These are phyloP conservation scores for Myxozyma vanderwaltii DNA, from an alignment of 805 yeast genomes.

Conservation along the genomic window DNA sequence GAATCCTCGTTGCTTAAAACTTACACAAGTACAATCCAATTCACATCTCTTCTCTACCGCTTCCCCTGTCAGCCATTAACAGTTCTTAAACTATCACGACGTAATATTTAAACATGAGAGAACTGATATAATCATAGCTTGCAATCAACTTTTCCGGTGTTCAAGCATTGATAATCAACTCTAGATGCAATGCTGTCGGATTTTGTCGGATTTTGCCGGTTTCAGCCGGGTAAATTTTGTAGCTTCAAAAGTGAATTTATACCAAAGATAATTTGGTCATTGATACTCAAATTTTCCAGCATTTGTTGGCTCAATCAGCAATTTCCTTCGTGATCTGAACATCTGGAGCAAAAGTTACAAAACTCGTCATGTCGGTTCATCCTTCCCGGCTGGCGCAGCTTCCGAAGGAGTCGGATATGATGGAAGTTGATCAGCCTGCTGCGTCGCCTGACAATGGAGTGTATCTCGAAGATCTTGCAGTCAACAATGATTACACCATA, in stretches of 20 bases:
- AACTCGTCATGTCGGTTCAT: slow-evolving; percentile 19
- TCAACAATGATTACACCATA: slow-evolving; percentile 23
- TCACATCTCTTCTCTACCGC: too few relatives aligned
- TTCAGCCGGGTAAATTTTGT: not conserved
- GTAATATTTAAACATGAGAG: too few relatives aligned
- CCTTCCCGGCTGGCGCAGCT: slow-evolving; percentile 25
- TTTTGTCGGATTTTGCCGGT: not conserved
- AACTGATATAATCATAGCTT: too few relatives aligned
- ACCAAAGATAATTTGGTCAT: not conserved
- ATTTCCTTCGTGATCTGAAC: not conserved
- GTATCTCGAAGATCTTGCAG: slow-evolving; percentile 24
- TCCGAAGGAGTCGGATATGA: slow-evolving; percentile 5
- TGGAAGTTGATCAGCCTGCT: slow-evolving; percentile 23
- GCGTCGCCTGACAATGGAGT: slow-evolving; percentile 18
- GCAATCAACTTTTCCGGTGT: too few relatives aligned
- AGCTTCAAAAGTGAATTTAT: too few relatives aligned
- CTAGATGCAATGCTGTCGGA: too few relatives aligned
- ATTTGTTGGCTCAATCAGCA: not conserved
- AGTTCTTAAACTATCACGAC: too few relatives aligned
- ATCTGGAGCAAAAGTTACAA: not conserved
- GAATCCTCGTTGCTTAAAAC: too few relatives aligned
- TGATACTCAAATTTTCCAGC: too few relatives aligned
- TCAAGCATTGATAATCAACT: too few relatives aligned
- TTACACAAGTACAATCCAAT: too few relatives aligned
- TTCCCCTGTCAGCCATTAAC: too few relatives aligned